Base-by-base conservation (phyloP, 2,329 filamentous ascomycete genomes). In the Kalmusia sp. region DNA sequence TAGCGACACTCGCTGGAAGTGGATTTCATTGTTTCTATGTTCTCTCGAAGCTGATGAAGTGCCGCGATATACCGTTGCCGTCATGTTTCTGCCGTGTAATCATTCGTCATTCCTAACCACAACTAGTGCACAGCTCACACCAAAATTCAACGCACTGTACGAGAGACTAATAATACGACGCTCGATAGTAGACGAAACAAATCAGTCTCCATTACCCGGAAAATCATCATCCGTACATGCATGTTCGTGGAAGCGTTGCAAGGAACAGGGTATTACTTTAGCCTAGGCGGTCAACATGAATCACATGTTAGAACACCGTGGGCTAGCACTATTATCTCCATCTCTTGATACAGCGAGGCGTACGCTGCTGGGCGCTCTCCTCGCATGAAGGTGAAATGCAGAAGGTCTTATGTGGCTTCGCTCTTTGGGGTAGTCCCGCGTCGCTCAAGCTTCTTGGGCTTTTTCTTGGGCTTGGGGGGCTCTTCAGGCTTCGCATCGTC, bases 361-460 rank as follows among this genome's bases (percentile, higher is more conserved):
- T n/a, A n/a, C n/a, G n/a, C n/a, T n/a, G n/a, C n/a, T n/a, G n/a
- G n/a, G n/a, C n/a, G n/a, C n/a, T n/a, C n/a, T n/a, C n/a, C n/a
- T n/a, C n/a, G 6, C 11, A 30, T 30, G 12, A 30, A 30, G 6
- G n/a, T 28, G 12, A 35, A 17, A 24, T 12, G 24, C 14, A 22
- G 28, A 17, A 9, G 11, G 35, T 17, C 0, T 48, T 47, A 41
- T 3, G 39, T 52, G 5, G 43, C 21, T 27, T 54, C 45, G 11
- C 47, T 54, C 41, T 64, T 61, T 6, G 50, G 24, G 4, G 49
- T 43, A 9, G 51, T 57, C 39, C 54, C 58, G 6, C 71, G 62
- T 4, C 71, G 62, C 47, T 75, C 64, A 15, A 75, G 58, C 39
- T 75, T 75, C 64, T 72, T 74, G 3, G 72, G 72, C 57, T 73